These are phyloP conservation scores for Fusarium longipes DNA, from an alignment of 2,329 filamentous ascomycete species.

Conservation along the genomic window DNA sequence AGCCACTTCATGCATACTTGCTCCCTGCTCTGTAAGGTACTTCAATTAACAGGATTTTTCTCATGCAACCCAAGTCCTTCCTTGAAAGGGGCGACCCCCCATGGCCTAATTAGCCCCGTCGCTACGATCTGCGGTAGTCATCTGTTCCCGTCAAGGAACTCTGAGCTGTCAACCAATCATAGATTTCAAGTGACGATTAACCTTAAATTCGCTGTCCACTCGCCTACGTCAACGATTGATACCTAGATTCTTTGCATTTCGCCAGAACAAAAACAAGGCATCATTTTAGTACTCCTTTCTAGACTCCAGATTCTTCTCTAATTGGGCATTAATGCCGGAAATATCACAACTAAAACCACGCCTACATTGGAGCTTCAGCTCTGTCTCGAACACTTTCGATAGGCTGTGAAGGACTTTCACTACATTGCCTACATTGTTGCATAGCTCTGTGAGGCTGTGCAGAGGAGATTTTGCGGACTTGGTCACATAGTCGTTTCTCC, in stretches of 20 bases:
- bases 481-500: neutral
- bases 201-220: conserved; percentile 32
- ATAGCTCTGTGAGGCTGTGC: conserved; percentile 43
- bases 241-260: too few relatives aligned
- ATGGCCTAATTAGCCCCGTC: conserved; percentile 9
- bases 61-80: neutral
- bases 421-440: too few relatives aligned
- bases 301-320: too few relatives aligned
- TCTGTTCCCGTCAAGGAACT: conserved; percentile 1
- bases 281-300: neutral
- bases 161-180: conserved; percentile 23
- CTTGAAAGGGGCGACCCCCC: conserved; percentile 8
- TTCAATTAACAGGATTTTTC: too few relatives aligned
- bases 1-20: neutral
- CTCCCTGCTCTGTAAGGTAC: neutral
- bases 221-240: conserved; percentile 7
- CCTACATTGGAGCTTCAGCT: neutral
- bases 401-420: neutral
- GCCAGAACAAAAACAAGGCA: neutral
- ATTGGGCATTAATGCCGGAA: neutral
- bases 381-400: neutral
- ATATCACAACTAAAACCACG: neutral
- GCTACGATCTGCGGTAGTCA: conserved; percentile 30
- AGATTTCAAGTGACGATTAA: conserved; percentile 22
- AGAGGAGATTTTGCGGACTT: conserved; percentile 2